Evolutionary conservation across 1,139 yeast genomes (phyloP).

Genomic region (Yamadazyma taylorii): DNA sequence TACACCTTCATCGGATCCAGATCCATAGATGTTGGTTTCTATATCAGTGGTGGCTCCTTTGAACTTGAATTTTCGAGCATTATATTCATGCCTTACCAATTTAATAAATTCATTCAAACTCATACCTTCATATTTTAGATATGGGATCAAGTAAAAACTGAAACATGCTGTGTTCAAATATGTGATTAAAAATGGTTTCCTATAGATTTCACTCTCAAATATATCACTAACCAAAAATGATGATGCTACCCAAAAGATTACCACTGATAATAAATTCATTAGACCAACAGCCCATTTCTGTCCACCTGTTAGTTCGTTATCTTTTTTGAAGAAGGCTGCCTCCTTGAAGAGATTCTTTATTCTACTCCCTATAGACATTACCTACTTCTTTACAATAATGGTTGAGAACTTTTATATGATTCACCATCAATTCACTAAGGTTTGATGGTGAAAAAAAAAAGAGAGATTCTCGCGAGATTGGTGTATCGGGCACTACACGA

Average conservation of each 20-base stretch:
- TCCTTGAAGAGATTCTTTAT: background rate
- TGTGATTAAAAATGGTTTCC: slow-evolving; percentile 93
- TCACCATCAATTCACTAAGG: no score
- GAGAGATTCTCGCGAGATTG: no score
- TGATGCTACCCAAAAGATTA: slow-evolving; percentile 84
- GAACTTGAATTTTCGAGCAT: slow-evolving; percentile 5
- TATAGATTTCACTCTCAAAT: slow-evolving; percentile 65
- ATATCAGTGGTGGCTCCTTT: slow-evolving; percentile 3
- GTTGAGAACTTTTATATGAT: no score
- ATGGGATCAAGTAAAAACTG: slow-evolving; percentile 72
- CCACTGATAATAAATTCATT: slow-evolving; percentile 68
- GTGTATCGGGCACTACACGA: no score
- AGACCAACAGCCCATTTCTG: slow-evolving; percentile 78
- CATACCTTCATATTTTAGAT: slow-evolving; percentile 31
- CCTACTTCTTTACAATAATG: no score
- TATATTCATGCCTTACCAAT: slow-evolving; percentile 23
- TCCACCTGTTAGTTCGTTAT: slow-evolving; percentile 20
- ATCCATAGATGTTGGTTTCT: slow-evolving; percentile 19
- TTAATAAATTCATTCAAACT: slow-evolving; percentile 23
- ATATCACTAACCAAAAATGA: slow-evolving; percentile 76
- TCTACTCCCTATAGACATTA: background rate
- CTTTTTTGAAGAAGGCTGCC: slow-evolving; percentile 13
- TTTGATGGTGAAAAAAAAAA: no score
- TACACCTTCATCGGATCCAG: slow-evolving; percentile 14
- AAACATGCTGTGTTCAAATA: slow-evolving; percentile 88